These are phyloP conservation scores for Phytophthora niederhauseri DNA, from an alignment of 352 stramenopile genomes.

Conservation along the genomic window DNA sequence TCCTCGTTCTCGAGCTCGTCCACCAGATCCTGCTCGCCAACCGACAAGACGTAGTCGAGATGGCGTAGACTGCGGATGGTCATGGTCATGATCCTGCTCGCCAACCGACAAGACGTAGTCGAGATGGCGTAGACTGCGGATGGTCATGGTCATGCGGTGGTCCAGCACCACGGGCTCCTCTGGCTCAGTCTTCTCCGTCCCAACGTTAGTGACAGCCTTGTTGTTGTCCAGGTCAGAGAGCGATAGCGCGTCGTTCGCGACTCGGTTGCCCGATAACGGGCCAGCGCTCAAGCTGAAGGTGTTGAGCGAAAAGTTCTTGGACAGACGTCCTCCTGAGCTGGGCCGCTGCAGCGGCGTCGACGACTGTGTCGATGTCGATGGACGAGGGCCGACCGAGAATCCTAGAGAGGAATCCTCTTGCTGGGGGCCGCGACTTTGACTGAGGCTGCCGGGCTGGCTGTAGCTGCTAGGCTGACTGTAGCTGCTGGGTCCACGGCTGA, in stretches of 20 bases:
- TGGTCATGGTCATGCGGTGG: conserved; percentile 43
- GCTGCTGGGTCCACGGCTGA: conserved; percentile 25
- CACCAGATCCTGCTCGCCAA: conserved; percentile 40
- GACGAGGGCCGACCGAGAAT: conserved; percentile 35
- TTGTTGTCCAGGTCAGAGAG: conserved; percentile 42
- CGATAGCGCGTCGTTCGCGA: conserved; percentile 55
- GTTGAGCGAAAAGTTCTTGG: conserved; percentile 27
- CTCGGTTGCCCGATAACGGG: conserved; percentile 21
- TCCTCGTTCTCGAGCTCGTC: conserved; percentile 41
- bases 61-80: conserved; percentile 46
- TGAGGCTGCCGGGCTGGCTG: conserved; percentile 29
- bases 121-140: conserved; percentile 46
- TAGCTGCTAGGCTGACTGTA: conserved; percentile 30
- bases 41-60: conserved; percentile 51
- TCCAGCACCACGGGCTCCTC: conserved; percentile 59
- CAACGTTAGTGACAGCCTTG: conserved; percentile 3
- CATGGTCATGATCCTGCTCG: conserved; percentile 35
- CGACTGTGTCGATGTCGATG: conserved; percentile 25
- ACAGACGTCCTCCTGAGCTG: conserved; percentile 21
- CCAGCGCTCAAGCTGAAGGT: conserved; percentile 27
- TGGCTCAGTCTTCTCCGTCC: conserved; percentile 9
- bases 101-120: conserved; percentile 52
- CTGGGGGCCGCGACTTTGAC: conserved; percentile 26
- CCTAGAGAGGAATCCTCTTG: conserved; percentile 23
- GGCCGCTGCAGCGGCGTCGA: conserved; percentile 25